Evolutionary conservation across 176 grass and related monocot genomes (phyloP), one percentile per base, ranked within the genome.

Genomic region (Dactylis glomerata): DNA sequence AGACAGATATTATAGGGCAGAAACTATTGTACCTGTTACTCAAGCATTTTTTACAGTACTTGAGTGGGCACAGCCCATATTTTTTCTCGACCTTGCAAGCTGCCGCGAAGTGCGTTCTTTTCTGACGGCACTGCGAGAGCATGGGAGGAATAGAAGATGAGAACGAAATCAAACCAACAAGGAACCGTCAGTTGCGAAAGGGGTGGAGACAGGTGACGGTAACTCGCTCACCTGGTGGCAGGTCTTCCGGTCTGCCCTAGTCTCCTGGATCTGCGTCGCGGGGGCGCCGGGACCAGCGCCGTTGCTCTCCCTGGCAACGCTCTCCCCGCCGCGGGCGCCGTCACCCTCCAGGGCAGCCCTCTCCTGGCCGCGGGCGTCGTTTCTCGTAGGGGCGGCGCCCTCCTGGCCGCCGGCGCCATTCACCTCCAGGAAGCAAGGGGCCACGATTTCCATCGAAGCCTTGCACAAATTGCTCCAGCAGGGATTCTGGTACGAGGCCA

Each of bases 31-130:
- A 97, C 92, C 96, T 91, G 66, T 98, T 98, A 3, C 72, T 54
- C 27, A 98, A 91, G 72, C 96, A 98, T 31, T 83, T 88, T 68
- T 67, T 47, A 80, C 96, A 98, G 73, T 85, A 98, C 23, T 87
- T 92, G 64, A 98, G 88, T 19, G 91, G 26, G 85, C 96, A 98
- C 22, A 17, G 17, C 47, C 92, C 89, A 78, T 22, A 23, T n/a
- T 80, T 83, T 38, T 88, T 68, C 79, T 88, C 88, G 36, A 91
- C 26, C 80, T 87, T 93, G 86, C 96, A 98, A 13, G 83, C 23
- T 26, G 82, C 96, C 19, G 85, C 50, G 15, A 92, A 90, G 66
- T 93, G 82, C 74, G 78, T 85, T 16, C 76, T 98, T 68, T 86
- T 93, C 79, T 98, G 95, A 8, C 95, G 92, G 79, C 95, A 98